Evolutionary conservation across 140 eudicot species (phyloP).

Genomic region (Cichorium intybus): DNA sequence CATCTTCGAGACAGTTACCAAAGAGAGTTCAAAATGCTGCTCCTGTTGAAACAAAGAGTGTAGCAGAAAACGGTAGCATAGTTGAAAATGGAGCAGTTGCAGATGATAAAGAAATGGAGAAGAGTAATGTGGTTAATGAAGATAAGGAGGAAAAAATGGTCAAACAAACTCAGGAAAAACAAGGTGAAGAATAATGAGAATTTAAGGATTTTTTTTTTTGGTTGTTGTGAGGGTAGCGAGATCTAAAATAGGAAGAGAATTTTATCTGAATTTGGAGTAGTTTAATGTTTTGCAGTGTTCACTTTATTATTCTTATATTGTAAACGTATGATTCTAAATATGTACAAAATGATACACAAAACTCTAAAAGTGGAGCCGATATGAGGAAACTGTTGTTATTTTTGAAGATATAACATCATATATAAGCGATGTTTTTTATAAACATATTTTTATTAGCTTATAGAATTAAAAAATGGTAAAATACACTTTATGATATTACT

Average conservation of each 20-base stretch:
- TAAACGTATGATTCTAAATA: too few relatives aligned
- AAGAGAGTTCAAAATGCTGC: conserved; percentile 38
- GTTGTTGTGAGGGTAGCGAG: neutral
- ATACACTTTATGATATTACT: too few relatives aligned
- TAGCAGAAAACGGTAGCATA: conserved; percentile 46
- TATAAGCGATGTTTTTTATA: too few relatives aligned
- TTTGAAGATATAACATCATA: too few relatives aligned
- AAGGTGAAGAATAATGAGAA: conserved; percentile 23
- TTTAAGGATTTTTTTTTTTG: neutral
- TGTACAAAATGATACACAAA: too few relatives aligned
- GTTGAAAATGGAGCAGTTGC: conserved; percentile 56
- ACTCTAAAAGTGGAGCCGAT: too few relatives aligned
- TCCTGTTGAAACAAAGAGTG: conserved; percentile 31
- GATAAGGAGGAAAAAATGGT: conserved; percentile 7
- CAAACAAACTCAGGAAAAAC: conserved; percentile 33
- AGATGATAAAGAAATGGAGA: conserved; percentile 41
- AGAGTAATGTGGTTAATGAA: conserved; percentile 28
- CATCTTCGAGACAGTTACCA: conserved; percentile 56
- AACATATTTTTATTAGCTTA: too few relatives aligned
- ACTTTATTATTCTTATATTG: too few relatives aligned
- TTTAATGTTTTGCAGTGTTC: neutral
- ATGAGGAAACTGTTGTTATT: too few relatives aligned
- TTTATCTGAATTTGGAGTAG: neutral
- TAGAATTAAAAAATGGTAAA: too few relatives aligned
- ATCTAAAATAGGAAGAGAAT: neutral